Base-by-base conservation (phyloP, 2,329 filamentous ascomycete genomes). In the Xylaria digitata region DNA sequence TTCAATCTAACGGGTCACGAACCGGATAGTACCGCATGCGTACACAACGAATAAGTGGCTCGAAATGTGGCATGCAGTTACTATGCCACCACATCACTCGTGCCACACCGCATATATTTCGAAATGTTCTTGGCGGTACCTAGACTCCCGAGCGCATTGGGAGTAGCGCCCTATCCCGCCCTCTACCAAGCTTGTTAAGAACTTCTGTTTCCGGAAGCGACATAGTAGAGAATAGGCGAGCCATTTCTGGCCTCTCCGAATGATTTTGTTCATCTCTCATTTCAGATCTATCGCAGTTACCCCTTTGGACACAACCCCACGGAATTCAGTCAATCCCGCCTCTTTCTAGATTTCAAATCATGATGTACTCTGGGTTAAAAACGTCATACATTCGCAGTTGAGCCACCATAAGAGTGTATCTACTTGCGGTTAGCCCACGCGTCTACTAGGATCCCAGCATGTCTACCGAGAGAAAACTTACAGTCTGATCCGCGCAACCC, bases 401-500 rank as follows among this genome's bases (percentile, higher is more conserved):
- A 61, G 37, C 68, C 61, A 5, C 66, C 65, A n/a, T 68, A 70
- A 7, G 50, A 65, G 53, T 70, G 63, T 48, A 69, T 67, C 64
- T 69, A 32, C 34, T 46, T 11, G 48, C 11, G 42, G 48, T 66
- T 56, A 70, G 48, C 19, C 2, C 15, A 15, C 17, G 17, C 30
- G 37, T 19, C 19, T 23, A 11, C 4, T 30, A n/a, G 40, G 13
- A 4, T 13, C 50, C 56, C 57, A 2, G 15, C 13, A 56, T 7
- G 1, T 40, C 43, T 48, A 32, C 17, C 3, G 34, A 32, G 50
- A 30, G 42, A 78, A 13, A 2, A 50, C 83, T 78, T 70, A 85
- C 83, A 55, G 86, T 89, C 78, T 89, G 82, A 78, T 89, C 87
- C 34, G 81, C 80, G 77, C 87, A 89, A 2, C 86, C 86, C 3